Base-by-base conservation (phyloP, 2,329 filamentous ascomycete genomes). In the Penicillium corylophilum region DNA sequence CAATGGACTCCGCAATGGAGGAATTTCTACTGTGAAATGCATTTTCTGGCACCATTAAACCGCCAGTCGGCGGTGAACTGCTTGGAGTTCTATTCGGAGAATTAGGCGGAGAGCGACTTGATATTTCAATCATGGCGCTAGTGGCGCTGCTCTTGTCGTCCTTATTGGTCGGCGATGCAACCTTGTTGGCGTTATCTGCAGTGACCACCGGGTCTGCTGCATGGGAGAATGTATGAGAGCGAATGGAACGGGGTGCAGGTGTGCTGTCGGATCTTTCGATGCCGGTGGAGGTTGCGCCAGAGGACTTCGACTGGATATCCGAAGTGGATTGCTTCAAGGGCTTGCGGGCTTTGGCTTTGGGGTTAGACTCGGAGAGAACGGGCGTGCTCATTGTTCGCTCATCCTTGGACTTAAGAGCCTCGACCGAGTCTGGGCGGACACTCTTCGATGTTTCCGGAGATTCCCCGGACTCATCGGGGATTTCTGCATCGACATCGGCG, bases 51-150 rank as follows among this genome's bases (percentile, higher is more conserved):
- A 69, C 46, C 64, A 74, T 57, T 60, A 67, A 38, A 64, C 67
- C 61, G 29, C 65, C 68, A n/a, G 60, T 62, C 6, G 71, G 64
- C 23, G 77, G 73, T 40, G 77, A 78, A 42, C 73, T 72, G 31
- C 74, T 50, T 6, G 78, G 76, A 1, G 79, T 78, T 12, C 75
- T 74, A 6, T 71, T 65, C 1, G 82, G 80, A 1, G 82, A 82
- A 20, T 72, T 69, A n/a, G 81, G 77, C 31, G 82, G 78, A 1
- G 86, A 83, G 16, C 82, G 78, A 16, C 77, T 81, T n/a, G 87
- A 84, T 35, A 89, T 76, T 35, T 83, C 84, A 48, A 86, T 85
- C 78, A 91, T 89, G 23, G 81, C 78, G 57, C 77, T 82, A 20
- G 80, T 78, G 22, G 87, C 87, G 64, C 82, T 76, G 52, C 77